Base-by-base conservation (phyloP, 139 green algal species). In the Chlorella sp. region DNA sequence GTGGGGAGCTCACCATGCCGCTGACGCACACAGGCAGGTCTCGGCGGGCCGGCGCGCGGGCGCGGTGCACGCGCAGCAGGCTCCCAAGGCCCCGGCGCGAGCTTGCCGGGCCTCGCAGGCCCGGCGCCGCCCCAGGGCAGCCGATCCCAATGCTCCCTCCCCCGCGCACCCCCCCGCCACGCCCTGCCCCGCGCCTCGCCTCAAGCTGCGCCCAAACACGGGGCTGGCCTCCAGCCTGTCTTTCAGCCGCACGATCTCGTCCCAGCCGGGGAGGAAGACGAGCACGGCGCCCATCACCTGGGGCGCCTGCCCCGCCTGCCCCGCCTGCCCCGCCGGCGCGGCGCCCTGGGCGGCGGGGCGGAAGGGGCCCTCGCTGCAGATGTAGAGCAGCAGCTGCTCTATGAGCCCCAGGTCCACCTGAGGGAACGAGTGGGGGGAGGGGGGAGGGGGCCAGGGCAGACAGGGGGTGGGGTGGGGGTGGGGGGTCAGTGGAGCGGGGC, bases 241-340 rank as follows among this genome's bases (percentile, higher is more conserved):
- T 55, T 88, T 87, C 14, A 95, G 80, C 36, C 88, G 71, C 7
- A 86, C 86, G 46, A 97, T 97, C 73, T 97, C 92, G 73, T 95
- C 83, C 92, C 92, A 96, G 9, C 92, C 92, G 8, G 91, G 91
- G 40, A 97, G 79, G 77, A 97, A 97, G 19, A 96, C 82, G 6
- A 97, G 86, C 12, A 96, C 70, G 9, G 92, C 92, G 14, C 88
- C 87, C 35, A 86, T 73, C 14, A 71, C 12, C 31, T 76, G 51
- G 6, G 62, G 41, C 46, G 55, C 19, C 35, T 42, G 25, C 14
- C 38, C 59, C 36, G n/a, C 41, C 25, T n/a, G 58, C 43, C 51
- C 66, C 62, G 9, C 46, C 40, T 40, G 15, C 3, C 38, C 29
- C 12, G 56, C 41, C 17, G 41, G 62, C 25, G 51, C 29, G 2